A percentile compares a stretch with the other conserved stretches of the same genome.
Conservation (phyloP, 1,139 yeast species). For the Tardiomyces digboiensis region DNA sequence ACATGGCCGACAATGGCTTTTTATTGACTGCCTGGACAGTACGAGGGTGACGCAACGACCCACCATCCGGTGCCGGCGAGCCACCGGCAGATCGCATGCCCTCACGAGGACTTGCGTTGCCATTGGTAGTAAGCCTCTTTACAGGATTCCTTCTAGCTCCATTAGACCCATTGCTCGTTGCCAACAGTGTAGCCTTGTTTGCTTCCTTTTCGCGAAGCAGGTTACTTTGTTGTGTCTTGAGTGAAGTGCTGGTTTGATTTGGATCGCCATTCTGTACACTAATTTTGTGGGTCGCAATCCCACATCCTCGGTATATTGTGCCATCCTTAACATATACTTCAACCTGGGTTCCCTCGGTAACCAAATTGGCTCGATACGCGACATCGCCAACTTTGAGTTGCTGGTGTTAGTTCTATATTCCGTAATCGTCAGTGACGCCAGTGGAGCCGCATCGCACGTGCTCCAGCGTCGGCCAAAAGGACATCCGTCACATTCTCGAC, state of each 20-base stretch:
- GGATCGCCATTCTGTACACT: not conserved
- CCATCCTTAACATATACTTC: not conserved
- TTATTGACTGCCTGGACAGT: not conserved
- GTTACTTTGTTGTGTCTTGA: slow-evolving; percentile 14
- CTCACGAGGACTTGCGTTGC: not conserved
- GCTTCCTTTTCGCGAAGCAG: slow-evolving; percentile 15
- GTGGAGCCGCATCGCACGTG: no score
- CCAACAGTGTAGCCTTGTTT: slow-evolving; percentile 13
- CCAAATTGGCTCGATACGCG: not conserved
- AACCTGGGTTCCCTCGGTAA: not conserved
- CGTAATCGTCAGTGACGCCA: no score
- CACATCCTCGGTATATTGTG: not conserved
- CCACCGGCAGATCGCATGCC: not conserved
- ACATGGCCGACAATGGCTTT: not conserved
- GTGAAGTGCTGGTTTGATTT: slow-evolving; percentile 1
- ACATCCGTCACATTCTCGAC: no score
- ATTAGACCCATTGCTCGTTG: not conserved
- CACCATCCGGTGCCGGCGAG: not conserved
- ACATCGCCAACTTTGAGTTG: not conserved
- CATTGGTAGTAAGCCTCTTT: not conserved
- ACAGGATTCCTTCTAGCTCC: not conserved
- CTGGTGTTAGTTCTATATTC: not conserved
- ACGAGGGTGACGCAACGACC: not conserved
- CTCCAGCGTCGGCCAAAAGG: no score
- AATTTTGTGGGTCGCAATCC: not conserved